These are phyloP conservation scores for Coprinellus micaceus DNA, from an alignment of 768 basidiomycete genomes.

Conservation along the genomic window DNA sequence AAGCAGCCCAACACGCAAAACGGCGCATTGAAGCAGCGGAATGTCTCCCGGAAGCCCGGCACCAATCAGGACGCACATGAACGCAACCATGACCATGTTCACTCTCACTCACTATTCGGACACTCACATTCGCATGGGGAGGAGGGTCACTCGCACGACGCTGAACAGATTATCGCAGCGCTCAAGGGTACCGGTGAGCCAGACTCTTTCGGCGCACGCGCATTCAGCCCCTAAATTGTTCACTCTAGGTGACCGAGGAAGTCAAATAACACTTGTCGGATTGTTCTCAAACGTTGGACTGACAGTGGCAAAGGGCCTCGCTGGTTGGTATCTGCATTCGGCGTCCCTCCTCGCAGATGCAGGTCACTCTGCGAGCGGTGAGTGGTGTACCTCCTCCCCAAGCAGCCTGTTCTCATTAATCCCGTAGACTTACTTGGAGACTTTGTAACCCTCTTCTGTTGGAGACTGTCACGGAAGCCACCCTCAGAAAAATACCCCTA, in stretches of 20 bases:
- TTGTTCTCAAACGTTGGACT: constrained; percentile 78
- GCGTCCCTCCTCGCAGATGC: constrained; percentile 91
- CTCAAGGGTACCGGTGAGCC: constrained; percentile 62
- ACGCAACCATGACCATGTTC: constrained; percentile 39
- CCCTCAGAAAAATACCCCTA: constrained; percentile 80
- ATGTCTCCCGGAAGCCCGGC: too few relatives aligned
- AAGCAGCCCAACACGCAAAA: constrained; percentile 11
- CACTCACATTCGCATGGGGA: constrained; percentile 66
- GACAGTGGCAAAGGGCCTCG: constrained; percentile 79
- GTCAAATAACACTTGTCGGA: constrained; percentile 81
- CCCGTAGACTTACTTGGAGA: constrained; percentile 79
- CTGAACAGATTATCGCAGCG: constrained; percentile 66
- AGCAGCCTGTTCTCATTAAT: too few relatives aligned
- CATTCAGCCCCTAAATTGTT: not conserved
- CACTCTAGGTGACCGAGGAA: constrained; percentile 69
- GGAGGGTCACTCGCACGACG: constrained; percentile 54
- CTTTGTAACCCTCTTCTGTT: constrained; percentile 86
- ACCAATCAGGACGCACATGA: constrained; percentile 28
- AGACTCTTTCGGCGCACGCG: not conserved
- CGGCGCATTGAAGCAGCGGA: constrained; percentile 10
- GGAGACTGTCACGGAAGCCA: constrained; percentile 79
- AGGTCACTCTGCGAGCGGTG: constrained; percentile 85
- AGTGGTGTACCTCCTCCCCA: too few relatives aligned
- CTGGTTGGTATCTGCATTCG: constrained; percentile 88
- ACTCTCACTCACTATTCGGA: constrained; percentile 59